A percentile compares a stretch with the other conserved stretches of the same genome.
phyloP scores from a whole-genome alignment of 805 yeast species.

The Zygoascus bituminiphila region DNA sequence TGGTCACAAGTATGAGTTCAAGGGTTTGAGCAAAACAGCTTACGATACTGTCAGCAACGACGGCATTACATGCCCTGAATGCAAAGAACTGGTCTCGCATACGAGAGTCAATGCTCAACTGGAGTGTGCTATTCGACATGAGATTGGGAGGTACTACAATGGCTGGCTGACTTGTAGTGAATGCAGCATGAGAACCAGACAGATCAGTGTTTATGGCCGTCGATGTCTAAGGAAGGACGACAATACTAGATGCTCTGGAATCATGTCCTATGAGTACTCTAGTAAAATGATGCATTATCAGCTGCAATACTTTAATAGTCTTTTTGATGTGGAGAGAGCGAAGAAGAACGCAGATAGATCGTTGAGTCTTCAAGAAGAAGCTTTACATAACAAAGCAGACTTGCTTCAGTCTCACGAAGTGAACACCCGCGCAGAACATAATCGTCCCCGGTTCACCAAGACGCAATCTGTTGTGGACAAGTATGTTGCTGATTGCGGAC shows the following conservation, averaged over 20 bases:
- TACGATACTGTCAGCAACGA: constrained; percentile 48
- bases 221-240: constrained; percentile 54
- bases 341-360: constrained; percentile 33
- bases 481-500: constrained; percentile 74
- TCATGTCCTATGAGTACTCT: constrained; percentile 65
- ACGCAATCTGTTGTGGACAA: constrained; percentile 55
- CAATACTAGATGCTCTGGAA: constrained; percentile 62
- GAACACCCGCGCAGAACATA: constrained; percentile 72
- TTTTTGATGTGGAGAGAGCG: constrained; percentile 78
- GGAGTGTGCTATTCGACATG: constrained; percentile 61
- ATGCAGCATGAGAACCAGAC: constrained; percentile 74
- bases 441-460: constrained; percentile 48
- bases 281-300: constrained; percentile 84
- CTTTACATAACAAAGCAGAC: constrained; percentile 26
- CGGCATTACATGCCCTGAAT: constrained; percentile 64
- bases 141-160: constrained; percentile 71
- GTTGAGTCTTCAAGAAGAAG: constrained; percentile 21
- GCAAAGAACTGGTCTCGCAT: constrained; percentile 44
- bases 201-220: constrained; percentile 81
- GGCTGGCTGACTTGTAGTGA: constrained; percentile 86
- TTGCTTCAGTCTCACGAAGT: constrained; percentile 24
- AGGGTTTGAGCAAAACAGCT: constrained; percentile 58
- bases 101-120: constrained; percentile 61
- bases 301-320: constrained; percentile 62
- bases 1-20: constrained; percentile 51